Conservation (phyloP, 371 early-diverging fungal species). For the Mucor lusitanicus region DNA sequence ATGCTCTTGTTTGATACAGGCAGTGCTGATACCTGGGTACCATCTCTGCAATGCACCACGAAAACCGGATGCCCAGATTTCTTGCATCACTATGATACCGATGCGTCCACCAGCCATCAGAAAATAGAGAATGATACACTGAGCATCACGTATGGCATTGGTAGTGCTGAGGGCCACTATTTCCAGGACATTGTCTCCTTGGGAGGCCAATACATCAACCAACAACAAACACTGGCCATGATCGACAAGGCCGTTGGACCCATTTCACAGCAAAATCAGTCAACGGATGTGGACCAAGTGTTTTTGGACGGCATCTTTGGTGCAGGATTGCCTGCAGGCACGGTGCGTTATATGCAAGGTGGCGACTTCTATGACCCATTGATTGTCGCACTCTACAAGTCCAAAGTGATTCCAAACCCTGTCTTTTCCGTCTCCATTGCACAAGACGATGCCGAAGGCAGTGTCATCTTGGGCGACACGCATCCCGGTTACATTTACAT, state of each 20-base stretch:
- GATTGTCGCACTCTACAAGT: conserved; percentile 29
- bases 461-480: conserved; percentile 60
- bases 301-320: conserved; percentile 36
- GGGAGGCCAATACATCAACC: conserved; percentile 37
- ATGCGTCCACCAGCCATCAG: conserved; percentile 51
- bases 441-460: conserved; percentile 31
- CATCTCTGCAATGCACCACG: conserved; percentile 27
- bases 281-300: conserved; percentile 42
- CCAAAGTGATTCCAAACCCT: conserved; percentile 35
- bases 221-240: conserved; percentile 52
- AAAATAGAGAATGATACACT: conserved; percentile 43
- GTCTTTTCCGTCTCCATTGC: conserved; percentile 43
- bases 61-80: conserved; percentile 30
- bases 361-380: conserved; percentile 24
- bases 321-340: conserved; percentile 34
- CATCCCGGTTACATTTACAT: conserved; percentile 21
- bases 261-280: conserved; percentile 28
- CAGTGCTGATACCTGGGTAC: conserved; percentile 55
- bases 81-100: conserved; percentile 44
- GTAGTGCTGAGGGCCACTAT: conserved; percentile 59
- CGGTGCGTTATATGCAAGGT: conserved; percentile 13
- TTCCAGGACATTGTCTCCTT: conserved; percentile 55
- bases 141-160: conserved; percentile 64
- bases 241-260: conserved; percentile 13
- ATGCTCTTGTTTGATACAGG: conserved; percentile 65